A percentile compares a stretch with the other conserved stretches of the same genome.
Evolutionary conservation across 257 asterid species (phyloP).

Genomic region (Lithospermum erythrorhizon): DNA sequence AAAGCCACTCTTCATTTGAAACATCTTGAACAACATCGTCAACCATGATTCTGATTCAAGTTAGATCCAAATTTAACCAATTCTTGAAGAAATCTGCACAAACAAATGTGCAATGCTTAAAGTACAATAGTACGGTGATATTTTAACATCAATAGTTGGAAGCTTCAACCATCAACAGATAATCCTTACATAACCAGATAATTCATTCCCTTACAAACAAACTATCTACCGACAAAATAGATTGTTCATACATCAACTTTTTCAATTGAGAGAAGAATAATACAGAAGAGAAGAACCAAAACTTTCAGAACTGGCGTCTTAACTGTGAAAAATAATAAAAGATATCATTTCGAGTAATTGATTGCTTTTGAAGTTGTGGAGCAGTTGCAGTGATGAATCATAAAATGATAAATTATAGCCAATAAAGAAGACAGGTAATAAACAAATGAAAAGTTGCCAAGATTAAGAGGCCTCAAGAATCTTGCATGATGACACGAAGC

Average conservation of each 20-base stretch:
- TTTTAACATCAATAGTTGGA: background rate
- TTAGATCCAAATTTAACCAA: constrained; percentile 17
- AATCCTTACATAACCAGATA: background rate
- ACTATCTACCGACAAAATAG: no score
- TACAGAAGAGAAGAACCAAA: constrained; percentile 8
- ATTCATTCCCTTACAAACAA: background rate
- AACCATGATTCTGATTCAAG: constrained; percentile 35
- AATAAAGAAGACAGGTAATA: constrained; percentile 13
- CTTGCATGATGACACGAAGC: constrained; percentile 54
- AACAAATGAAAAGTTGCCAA: constrained; percentile 24
- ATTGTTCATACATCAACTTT: no score
- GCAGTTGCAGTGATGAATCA: constrained; percentile 28
- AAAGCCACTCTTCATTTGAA: constrained; percentile 72
- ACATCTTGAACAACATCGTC: constrained; percentile 34
- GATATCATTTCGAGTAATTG: constrained; percentile 8
- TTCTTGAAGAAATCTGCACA: constrained; percentile 26
- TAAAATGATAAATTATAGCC: constrained; percentile 21
- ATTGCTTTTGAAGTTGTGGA: constrained; percentile 32
- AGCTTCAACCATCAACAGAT: background rate
- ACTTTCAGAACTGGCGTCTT: constrained; percentile 22
- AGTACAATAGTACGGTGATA: background rate
- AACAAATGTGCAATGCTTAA: constrained; percentile 11
- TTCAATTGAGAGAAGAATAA: background rate
- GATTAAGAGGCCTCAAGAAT: constrained; percentile 34
- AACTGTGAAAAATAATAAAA: constrained; percentile 24